Percentiles rank a stretch among this genome's conserved stretches.
Conservation (phyloP, 495 filamentous ascomycete species). For the Collariella sp. region DNA sequence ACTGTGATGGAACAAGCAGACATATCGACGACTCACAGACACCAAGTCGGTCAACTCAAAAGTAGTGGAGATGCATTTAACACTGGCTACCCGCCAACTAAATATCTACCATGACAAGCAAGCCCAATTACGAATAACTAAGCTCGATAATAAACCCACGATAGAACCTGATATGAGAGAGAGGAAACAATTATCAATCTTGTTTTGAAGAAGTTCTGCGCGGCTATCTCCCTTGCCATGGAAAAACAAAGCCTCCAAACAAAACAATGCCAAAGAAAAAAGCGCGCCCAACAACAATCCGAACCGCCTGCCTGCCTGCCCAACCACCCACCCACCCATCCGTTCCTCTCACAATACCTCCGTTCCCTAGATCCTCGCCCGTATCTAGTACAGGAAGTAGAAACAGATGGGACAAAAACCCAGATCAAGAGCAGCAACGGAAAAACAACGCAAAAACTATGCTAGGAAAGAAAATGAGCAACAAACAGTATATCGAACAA, state of each 20-base stretch:
- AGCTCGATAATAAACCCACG: too few relatives aligned
- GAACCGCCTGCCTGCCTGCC: conserved; percentile 7
- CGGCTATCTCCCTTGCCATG: conserved; percentile 12
- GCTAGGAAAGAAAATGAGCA: conserved; percentile 8
- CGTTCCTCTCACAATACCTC: not conserved
- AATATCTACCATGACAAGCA: not conserved
- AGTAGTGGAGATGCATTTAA: conserved; percentile 5
- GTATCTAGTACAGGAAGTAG: conserved; percentile 27
- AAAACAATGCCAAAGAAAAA: not conserved
- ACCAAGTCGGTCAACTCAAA: not conserved
- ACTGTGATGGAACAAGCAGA: too few relatives aligned
- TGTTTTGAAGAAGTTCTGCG: conserved; percentile 16
- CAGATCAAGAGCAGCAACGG: conserved; percentile 11
- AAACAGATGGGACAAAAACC: conserved; percentile 20
- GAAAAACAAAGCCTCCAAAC: not conserved
- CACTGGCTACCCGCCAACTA: conserved; percentile 1
- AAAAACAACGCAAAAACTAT: conserved; percentile 2
- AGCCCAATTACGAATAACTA: not conserved
- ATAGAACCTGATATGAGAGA: not conserved
- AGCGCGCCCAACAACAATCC: not conserved
- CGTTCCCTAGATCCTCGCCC: conserved; percentile 18
- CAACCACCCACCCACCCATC: not conserved
- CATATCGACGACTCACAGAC: too few relatives aligned
- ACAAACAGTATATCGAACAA: conserved; percentile 16
- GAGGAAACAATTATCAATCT: conserved; percentile 20